Evolutionary conservation across 2,329 filamentous ascomycete genomes (phyloP).

Genomic region (Aureobasidium sp.): DNA sequence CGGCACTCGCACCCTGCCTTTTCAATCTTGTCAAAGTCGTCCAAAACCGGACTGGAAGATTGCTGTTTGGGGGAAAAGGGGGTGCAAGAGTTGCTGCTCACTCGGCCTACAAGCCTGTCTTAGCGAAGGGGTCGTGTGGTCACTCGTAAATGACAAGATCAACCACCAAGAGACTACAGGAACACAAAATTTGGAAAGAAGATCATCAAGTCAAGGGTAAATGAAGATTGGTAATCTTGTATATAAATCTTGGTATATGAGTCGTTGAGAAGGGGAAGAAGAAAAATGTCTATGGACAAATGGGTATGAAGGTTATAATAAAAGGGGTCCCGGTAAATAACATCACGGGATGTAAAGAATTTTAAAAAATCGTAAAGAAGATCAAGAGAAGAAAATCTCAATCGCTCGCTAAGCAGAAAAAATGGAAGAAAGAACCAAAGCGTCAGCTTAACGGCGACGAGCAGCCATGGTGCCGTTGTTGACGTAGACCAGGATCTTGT

Average conservation of each 20-base stretch:
- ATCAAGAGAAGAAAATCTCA: not conserved
- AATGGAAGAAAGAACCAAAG: not conserved
- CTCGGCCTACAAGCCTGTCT: too few relatives aligned
- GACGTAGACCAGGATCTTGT: constrained; percentile 21
- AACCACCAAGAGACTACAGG: too few relatives aligned
- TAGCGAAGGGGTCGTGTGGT: too few relatives aligned
- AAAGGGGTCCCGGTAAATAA: not conserved
- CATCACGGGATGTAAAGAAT: not conserved
- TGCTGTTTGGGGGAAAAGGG: too few relatives aligned
- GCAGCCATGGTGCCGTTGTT: constrained; percentile 18
- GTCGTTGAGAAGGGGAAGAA: not conserved
- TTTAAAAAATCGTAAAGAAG: not conserved
- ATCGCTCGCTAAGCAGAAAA: not conserved
- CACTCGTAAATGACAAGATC: too few relatives aligned
- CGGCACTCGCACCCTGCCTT: too few relatives aligned
- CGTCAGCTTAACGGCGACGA: not conserved
- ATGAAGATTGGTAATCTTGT: not conserved
- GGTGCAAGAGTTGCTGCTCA: too few relatives aligned
- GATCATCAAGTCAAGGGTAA: not conserved
- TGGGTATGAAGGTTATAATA: not conserved
- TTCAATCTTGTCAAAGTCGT: too few relatives aligned
- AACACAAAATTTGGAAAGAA: not conserved
- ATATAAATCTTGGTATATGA: not conserved
- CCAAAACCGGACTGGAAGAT: too few relatives aligned
- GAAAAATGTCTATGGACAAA: not conserved